A percentile compares a stretch with the other conserved stretches of the same genome.
These are phyloP conservation scores for Porcisia hertigi DNA, from an alignment of 208 protist species.

Conservation along the genomic window DNA sequence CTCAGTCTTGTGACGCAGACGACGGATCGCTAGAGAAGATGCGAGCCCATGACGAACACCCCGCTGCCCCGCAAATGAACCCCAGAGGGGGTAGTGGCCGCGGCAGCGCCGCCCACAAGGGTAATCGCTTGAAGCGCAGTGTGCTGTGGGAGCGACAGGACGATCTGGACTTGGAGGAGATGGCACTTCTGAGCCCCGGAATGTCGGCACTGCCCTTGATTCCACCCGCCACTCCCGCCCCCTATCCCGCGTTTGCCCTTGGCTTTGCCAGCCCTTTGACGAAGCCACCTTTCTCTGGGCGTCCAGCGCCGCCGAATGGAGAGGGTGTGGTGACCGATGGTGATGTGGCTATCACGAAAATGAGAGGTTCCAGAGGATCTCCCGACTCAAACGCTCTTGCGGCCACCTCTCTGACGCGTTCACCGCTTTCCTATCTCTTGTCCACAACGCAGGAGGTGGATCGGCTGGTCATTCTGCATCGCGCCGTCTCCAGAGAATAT, in stretches of 20 bases:
- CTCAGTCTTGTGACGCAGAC: background rate
- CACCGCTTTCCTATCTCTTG: constrained; percentile 21
- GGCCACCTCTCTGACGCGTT: background rate
- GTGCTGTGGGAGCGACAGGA: constrained; percentile 31
- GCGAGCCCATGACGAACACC: background rate
- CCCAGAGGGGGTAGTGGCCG: background rate
- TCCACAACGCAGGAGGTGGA: constrained; percentile 31
- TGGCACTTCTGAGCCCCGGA: constrained; percentile 7
- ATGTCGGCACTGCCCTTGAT: background rate
- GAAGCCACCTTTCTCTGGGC: background rate
- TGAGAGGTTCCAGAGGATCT: too few relatives aligned
- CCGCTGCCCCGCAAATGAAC: background rate
- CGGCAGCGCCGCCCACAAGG: background rate
- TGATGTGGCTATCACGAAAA: background rate
- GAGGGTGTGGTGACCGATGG: background rate
- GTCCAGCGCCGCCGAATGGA: background rate
- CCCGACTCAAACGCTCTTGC: too few relatives aligned
- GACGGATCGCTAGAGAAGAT: background rate
- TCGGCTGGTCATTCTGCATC: constrained; percentile 31
- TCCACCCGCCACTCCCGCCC: background rate
- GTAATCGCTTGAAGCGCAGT: background rate
- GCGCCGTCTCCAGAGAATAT: background rate
- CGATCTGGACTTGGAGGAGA: constrained; percentile 21
- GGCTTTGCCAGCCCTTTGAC: background rate
- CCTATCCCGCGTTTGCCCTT: background rate